Conservation (phyloP, 2,329 filamentous ascomycete species). For the Metarhizium sp. region DNA sequence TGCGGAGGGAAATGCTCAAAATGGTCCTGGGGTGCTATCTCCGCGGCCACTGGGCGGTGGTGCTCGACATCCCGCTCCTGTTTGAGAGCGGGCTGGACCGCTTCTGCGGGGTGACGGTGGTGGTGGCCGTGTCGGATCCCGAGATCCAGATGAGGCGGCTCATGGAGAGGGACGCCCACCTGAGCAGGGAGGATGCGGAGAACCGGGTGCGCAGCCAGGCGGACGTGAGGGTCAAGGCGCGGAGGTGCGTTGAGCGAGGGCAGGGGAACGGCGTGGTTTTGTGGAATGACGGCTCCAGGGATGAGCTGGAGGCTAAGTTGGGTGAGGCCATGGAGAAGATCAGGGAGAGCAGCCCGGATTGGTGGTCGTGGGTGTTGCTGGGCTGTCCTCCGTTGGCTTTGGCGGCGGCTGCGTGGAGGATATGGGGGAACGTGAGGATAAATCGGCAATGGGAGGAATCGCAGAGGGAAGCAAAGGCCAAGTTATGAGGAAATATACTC, state of each 20-base stretch:
- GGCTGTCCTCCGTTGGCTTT: conserved; percentile 68
- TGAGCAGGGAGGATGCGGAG: conserved; percentile 77
- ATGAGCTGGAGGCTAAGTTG: conserved; percentile 60
- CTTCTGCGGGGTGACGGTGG: conserved; percentile 75
- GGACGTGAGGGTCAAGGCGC: conserved; percentile 76
- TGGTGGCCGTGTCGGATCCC: conserved; percentile 76
- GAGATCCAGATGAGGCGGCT: conserved; percentile 75
- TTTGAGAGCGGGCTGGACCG: conserved; percentile 84
- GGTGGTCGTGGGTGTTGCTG: conserved; percentile 72
- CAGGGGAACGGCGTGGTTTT: conserved; percentile 65
- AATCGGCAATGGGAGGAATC: conserved; percentile 60
- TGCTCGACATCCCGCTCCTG: conserved; percentile 84
- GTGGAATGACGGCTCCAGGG: conserved; percentile 77
- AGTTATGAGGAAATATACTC: background rate
- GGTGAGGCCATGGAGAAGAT: conserved; percentile 56
- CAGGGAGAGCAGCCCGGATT: conserved; percentile 54
- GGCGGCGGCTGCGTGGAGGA: conserved; percentile 58
- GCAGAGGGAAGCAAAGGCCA: conserved; percentile 30
- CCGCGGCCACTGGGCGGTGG: conserved; percentile 73
- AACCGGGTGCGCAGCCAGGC: conserved; percentile 81
- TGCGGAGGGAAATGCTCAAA: conserved; percentile 72
- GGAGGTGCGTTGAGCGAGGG: conserved; percentile 57
- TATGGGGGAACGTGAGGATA: conserved; percentile 61
- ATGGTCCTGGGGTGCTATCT: conserved; percentile 65
- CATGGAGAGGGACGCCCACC: conserved; percentile 63